Evolutionary conservation across 2,329 filamentous ascomycete species (phyloP).

Genomic region (Gyromitra esculenta): DNA sequence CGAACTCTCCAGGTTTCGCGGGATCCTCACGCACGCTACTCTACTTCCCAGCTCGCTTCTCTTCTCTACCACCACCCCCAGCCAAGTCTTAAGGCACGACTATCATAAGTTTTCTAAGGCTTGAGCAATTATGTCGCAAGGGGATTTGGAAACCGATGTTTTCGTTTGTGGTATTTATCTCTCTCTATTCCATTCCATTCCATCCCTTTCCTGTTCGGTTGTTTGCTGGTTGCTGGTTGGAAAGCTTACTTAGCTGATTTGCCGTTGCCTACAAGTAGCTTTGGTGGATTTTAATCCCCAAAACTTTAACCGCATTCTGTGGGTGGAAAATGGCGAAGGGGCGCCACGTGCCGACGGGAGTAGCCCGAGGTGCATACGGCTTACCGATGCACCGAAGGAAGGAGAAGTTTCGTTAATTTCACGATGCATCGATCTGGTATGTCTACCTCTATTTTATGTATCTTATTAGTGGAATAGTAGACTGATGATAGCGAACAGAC

Average conservation of each 20-base stretch:
- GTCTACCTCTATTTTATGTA: no score
- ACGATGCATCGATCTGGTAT: neutral
- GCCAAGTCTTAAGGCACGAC: neutral
- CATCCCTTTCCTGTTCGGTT: neutral
- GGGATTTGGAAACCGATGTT: neutral
- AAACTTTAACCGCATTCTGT: neutral
- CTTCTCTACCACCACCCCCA: neutral
- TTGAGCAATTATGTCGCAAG: constrained; percentile 13
- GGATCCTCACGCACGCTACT: constrained; percentile 20
- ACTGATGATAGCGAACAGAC: constrained; percentile 16
- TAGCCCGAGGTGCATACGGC: neutral
- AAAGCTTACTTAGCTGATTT: neutral
- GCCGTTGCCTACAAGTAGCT: neutral
- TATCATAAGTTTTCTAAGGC: neutral
- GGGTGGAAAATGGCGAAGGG: neutral
- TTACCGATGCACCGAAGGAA: neutral
- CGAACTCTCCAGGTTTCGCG: neutral
- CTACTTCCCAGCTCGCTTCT: neutral
- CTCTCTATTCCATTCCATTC: neutral
- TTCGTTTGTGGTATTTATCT: constrained; percentile 17
- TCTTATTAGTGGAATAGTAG: neutral
- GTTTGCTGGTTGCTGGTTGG: neutral
- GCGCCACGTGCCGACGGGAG: neutral
- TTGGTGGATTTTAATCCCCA: neutral
- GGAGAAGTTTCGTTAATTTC: constrained; percentile 12